These are phyloP conservation scores for Stentor roeselii DNA, from an alignment of 73 alveolate genomes.

Conservation along the genomic window DNA sequence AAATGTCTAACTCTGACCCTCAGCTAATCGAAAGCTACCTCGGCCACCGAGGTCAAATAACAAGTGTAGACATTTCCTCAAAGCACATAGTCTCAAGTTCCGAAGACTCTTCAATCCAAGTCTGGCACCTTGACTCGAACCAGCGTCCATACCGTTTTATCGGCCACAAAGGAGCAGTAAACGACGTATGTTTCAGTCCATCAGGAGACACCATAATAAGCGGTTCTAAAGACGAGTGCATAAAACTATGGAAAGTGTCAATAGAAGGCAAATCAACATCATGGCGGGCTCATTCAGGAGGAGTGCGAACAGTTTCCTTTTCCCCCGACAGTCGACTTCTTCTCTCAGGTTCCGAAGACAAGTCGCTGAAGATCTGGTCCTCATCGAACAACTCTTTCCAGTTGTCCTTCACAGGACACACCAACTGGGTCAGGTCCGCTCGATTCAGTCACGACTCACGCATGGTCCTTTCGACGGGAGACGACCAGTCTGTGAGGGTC, in stretches of 20 bases:
- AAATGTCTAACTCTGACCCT: conserved; percentile 26
- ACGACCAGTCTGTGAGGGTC: conserved; percentile 85
- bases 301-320: conserved; percentile 87
- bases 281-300: conserved; percentile 93
- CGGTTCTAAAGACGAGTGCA: conserved; percentile 89
- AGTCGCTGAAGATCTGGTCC: conserved; percentile 89
- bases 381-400: conserved; percentile 74
- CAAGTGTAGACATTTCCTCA: background rate
- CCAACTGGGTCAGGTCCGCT: conserved; percentile 94
- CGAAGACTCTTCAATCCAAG: conserved; percentile 24
- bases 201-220: conserved; percentile 84
- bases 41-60: conserved; percentile 1
- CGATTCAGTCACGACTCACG: conserved; percentile 94
- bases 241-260: conserved; percentile 89
- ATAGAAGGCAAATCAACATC: conserved; percentile 47
- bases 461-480: conserved; percentile 91
- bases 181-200: conserved; percentile 79
- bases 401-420: conserved; percentile 86
- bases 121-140: background rate
- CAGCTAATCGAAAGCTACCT: background rate
- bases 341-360: conserved; percentile 93
- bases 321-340: conserved; percentile 87
- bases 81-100: background rate
- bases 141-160: conserved; percentile 35
- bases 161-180: conserved; percentile 94